These are phyloP conservation scores for Fusarium tupiense DNA, from an alignment of 2,329 filamentous ascomycete genomes.

Conservation along the genomic window DNA sequence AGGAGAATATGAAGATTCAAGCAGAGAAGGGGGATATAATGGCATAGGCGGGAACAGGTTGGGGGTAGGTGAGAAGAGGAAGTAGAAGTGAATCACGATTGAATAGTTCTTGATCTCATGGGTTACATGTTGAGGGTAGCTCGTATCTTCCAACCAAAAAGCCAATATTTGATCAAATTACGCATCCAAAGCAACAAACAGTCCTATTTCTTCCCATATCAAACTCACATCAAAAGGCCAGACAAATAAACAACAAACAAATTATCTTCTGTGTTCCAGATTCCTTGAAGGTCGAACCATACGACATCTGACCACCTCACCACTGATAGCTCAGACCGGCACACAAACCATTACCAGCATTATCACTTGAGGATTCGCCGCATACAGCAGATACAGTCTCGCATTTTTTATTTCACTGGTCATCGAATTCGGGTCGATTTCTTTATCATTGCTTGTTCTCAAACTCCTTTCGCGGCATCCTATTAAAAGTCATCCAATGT, in stretches of 20 bases:
- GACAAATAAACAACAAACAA: background rate
- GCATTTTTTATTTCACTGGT: background rate
- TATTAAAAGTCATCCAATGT: background rate
- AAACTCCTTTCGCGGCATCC: background rate
- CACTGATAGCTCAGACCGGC: background rate
- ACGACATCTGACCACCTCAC: background rate
- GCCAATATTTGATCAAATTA: background rate
- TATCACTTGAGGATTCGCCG: rapidly evolving
- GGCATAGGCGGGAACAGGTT: no score
- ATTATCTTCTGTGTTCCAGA: background rate
- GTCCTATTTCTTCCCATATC: background rate
- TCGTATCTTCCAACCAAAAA: background rate
- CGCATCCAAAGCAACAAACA: background rate
- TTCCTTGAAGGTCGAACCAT: background rate
- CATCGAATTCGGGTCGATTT: background rate
- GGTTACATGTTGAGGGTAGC: background rate
- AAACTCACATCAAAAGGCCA: no score
- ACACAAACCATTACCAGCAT: background rate
- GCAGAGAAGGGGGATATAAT: no score
- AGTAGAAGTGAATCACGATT: no score
- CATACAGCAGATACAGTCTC: background rate
- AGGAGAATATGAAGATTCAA: no score
- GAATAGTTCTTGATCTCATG: background rate
- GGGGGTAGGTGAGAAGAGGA: no score
- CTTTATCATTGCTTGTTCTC: background rate